Evolutionary conservation across 2,329 filamentous ascomycete species (phyloP).

Genomic region (Zymoseptoria crescenta): DNA sequence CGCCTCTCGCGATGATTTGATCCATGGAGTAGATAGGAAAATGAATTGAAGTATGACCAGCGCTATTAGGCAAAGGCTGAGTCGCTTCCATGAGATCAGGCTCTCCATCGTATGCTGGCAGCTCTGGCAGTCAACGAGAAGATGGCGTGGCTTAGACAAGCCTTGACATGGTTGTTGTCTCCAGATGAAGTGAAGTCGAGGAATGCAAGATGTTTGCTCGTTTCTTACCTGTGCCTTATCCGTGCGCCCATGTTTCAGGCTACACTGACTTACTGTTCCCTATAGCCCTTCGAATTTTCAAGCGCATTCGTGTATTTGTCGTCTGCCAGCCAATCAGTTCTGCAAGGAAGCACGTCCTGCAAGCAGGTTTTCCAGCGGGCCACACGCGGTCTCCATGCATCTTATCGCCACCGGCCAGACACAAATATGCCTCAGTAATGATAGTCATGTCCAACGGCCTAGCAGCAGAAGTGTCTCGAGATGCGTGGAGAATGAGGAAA

Average conservation of each 20-base stretch:
- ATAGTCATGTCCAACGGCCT: background rate
- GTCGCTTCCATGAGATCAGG: background rate
- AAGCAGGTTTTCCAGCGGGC: background rate
- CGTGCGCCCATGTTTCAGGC: background rate
- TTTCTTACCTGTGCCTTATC: background rate
- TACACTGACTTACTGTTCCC: background rate
- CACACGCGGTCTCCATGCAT: background rate
- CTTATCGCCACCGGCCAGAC: background rate
- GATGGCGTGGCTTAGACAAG: background rate
- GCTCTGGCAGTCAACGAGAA: too few relatives aligned
- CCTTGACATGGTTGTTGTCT: background rate
- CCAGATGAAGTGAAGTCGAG: background rate
- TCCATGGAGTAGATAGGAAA: background rate
- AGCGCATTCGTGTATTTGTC: background rate
- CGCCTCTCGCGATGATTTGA: background rate
- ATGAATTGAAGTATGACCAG: background rate
- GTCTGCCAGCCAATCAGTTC: too few relatives aligned
- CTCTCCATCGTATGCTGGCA: background rate
- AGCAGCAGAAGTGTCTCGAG: background rate
- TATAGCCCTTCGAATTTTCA: background rate
- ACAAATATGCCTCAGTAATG: background rate
- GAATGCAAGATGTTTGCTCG: background rate
- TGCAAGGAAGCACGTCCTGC: too few relatives aligned
- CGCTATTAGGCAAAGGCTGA: background rate
- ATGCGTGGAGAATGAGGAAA: background rate